These are phyloP conservation scores for Diaporthe helianthi DNA, from an alignment of 2,329 filamentous ascomycete genomes.

Conservation along the genomic window DNA sequence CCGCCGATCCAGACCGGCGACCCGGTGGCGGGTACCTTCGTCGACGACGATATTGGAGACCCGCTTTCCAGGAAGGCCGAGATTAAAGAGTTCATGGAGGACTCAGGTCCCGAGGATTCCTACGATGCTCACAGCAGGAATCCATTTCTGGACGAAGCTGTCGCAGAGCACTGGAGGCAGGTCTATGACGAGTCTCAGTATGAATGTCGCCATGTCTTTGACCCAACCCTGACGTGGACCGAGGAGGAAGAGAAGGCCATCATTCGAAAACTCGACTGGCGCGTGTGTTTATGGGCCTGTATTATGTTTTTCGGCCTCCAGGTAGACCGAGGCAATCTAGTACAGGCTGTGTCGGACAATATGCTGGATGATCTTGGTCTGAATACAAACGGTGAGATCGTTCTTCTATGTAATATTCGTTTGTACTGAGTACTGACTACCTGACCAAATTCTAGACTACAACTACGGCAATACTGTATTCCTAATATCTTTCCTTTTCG, in stretches of 20 bases:
- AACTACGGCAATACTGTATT: constrained; percentile 61
- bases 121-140: constrained; percentile 36
- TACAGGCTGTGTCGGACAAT: constrained; percentile 66
- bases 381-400: constrained; percentile 50
- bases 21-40: constrained; percentile 7
- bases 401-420: background rate
- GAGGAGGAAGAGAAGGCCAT: constrained; percentile 59
- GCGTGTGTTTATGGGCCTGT: constrained; percentile 53
- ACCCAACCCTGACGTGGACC: constrained; percentile 60
- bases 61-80: constrained; percentile 3
- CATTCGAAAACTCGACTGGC: constrained; percentile 54
- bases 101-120: constrained; percentile 29
- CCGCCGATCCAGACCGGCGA: constrained; percentile 11
- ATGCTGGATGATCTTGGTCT: constrained; percentile 61
- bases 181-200: constrained; percentile 50
- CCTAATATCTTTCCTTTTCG: constrained; percentile 56
- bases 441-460: constrained; percentile 42
- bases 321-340: constrained; percentile 65
- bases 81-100: constrained; percentile 11
- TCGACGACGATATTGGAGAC: constrained; percentile 14
- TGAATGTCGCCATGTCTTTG: constrained; percentile 63
- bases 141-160: constrained; percentile 42
- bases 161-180: constrained; percentile 44
- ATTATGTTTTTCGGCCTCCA: constrained; percentile 69
- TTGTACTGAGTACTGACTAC: background rate